Evolutionary conservation across 371 early-diverging fungal species (phyloP), one percentile per base, ranked within the genome.

Genomic region (Sporodiniella umbellata): DNA sequence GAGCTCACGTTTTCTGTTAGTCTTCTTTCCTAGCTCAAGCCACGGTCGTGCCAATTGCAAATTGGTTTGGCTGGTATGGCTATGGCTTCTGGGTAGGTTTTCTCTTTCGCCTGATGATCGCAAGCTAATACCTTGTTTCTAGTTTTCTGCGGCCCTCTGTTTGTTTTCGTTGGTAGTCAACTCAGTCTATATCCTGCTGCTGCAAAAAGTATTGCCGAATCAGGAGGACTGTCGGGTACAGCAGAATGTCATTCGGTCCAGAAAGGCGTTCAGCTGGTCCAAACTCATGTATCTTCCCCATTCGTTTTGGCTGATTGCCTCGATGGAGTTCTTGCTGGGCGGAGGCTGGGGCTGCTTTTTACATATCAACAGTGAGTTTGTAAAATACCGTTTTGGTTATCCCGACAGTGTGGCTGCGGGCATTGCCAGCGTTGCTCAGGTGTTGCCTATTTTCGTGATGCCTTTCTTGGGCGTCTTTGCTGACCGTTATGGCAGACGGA

Each of bases 261-360:
- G 81, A 54, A 82, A 82, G 42, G 62, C 67, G n/a, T 86, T 88
- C 59, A 70, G 73, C 15, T 75, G 79, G 62, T 58, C 63, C 33
- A 73, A 79, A 39, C 53, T 88, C 17, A 51, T 84, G 48, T 68
- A 72, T 31, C 62, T 88, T 38, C 85, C 88, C 11, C 75, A 73
- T 37, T 66, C 80, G 3, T 86, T 75, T 53, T 88, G 89, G 89
- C 55, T 86, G 33, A 66, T 87, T 37, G 75, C 77, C 3, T 43
- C 68, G 21, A 71, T 84, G 66, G 80, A 83, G 45, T 82, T 88
- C 47, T 60, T 78, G 2, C 57, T 88, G 12, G 87, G 88, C n/a
- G 81, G 83, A 45, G 74, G 69, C 6, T 88, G 89, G 88, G 88
- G 81, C 46, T 81, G 80, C 54, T 88, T 87, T 56, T 56, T 88